phyloP scores from a whole-genome alignment of 169 alveolate species.

The Plasmodium ovale region DNA sequence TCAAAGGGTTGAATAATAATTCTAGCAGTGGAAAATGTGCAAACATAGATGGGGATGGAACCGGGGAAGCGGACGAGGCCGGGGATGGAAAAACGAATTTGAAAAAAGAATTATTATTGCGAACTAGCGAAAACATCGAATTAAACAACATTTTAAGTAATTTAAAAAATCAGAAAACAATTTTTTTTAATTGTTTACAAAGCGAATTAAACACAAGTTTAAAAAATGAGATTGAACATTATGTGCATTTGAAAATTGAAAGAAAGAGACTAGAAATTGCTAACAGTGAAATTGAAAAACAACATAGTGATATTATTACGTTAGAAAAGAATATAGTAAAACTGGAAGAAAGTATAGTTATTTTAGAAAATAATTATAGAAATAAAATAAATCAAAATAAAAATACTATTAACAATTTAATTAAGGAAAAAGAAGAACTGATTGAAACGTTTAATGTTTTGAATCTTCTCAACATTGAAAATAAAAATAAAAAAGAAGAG shows the following conservation, averaged over 20 bases:
- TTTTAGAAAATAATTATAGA: conserved; percentile 15
- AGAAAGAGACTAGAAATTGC: conserved; percentile 29
- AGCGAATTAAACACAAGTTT: conserved; percentile 31
- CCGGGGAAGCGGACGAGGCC: neutral
- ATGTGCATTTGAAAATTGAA: conserved; percentile 29
- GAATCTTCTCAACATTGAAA: conserved; percentile 19
- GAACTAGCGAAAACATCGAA: conserved; percentile 26
- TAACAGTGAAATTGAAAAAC: conserved; percentile 14
- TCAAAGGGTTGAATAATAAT: conserved; percentile 6
- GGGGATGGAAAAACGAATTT: conserved; percentile 24
- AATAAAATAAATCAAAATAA: conserved; percentile 8
- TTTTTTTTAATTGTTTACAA: conserved; percentile 5
- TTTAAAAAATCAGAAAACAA: conserved; percentile 10
- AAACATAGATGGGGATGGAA: neutral
- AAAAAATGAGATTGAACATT: conserved; percentile 39
- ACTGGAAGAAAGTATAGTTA: conserved; percentile 6
- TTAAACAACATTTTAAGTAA: conserved; percentile 31
- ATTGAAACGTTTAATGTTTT: conserved; percentile 11
- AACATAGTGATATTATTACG: neutral
- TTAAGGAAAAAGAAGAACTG: conserved; percentile 52
- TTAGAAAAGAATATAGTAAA: conserved; percentile 1
- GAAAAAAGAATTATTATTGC: conserved; percentile 22
- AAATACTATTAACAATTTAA: conserved; percentile 2
- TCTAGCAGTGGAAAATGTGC: neutral
- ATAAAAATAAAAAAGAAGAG: conserved; percentile 48